These are phyloP conservation scores for Ascochyta lentis DNA, from an alignment of 2,329 filamentous ascomycete species.

Conservation along the genomic window DNA sequence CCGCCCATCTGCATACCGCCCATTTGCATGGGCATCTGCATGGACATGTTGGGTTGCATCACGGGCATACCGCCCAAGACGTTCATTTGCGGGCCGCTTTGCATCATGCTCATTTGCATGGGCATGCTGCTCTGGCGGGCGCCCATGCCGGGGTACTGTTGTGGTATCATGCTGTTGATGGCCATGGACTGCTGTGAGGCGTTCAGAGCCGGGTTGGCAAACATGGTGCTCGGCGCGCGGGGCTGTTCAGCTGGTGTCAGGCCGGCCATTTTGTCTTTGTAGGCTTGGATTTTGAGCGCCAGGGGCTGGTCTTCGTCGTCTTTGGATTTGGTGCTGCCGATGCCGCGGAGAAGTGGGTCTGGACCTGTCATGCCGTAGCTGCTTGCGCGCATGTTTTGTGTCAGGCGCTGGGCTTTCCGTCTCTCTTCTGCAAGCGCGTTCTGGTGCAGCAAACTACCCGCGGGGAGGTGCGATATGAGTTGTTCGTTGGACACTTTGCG, in stretches of 20 bases:
- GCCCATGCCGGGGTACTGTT: constrained; percentile 5
- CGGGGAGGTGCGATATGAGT: constrained; percentile 43
- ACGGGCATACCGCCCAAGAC: constrained; percentile 18
- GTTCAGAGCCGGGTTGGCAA: constrained; percentile 22
- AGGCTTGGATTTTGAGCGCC: constrained; percentile 46
- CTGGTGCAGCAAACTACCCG: constrained; percentile 51
- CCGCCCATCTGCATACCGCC: constrained; percentile 16
- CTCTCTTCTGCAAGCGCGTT: constrained; percentile 48
- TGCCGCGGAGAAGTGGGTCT: constrained; percentile 38
- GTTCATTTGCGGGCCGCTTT: constrained; percentile 12
- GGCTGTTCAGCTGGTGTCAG: constrained; percentile 13
- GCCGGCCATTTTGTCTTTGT: constrained; percentile 43
- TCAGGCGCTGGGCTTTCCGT: constrained; percentile 44
- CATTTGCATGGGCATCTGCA: constrained; percentile 13
- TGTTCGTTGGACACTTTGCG: constrained; percentile 47
- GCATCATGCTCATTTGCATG: constrained; percentile 23
- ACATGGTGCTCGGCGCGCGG: constrained; percentile 21
- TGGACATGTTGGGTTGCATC: constrained; percentile 10
- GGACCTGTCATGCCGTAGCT: constrained; percentile 33
- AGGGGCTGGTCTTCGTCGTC: constrained; percentile 38
- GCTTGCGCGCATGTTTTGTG: constrained; percentile 41
- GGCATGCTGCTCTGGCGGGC: constrained; percentile 10
- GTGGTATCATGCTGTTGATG: constrained; percentile 8
- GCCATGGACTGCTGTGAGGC: constrained; percentile 22
- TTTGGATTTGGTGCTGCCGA: constrained; percentile 19